Evolutionary conservation across 805 yeast species (phyloP), one percentile per base, ranked within the genome.

Genomic region (Cyberlindnera sargentensis): DNA sequence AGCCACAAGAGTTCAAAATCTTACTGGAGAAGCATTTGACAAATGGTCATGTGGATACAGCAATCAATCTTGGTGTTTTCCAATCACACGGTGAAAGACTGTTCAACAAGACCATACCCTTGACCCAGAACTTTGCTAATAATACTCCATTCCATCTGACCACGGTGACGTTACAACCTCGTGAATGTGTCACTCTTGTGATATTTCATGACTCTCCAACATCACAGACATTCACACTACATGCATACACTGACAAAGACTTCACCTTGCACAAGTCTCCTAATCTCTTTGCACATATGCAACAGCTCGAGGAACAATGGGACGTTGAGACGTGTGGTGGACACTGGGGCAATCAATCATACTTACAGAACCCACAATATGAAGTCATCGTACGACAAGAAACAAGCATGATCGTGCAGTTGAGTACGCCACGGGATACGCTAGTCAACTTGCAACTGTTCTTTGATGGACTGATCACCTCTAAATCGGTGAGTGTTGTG

Each of bases 281-380:
- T 7, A 51, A 51, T n/a, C 47, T 48, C 27, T 59, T 56, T 39
- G 41, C 57, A 4, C 40, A 52, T 25, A 37, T 45, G 1, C 43
- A 51, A 3, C 53, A 58, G 3, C 28, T 63, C 2, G 45, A 55
- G 1, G 81, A 70, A 20, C 53, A 55, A 26, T 82, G 86, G 86
- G 58, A 59, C 8, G 50, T 60, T 1, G 58, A 56, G 3, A 59
- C 57, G 11, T 58, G 71, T 37, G 86, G 85, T 3, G 87, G 88
- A 0, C 74, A 68, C 50, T 75, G 79, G 76, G 46, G 71, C 0
- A 45, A 63, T 25, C 63, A 71, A 6, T 58, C 72, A 1, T 82
- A 68, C 50, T 53, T 73, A 23, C 53, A 64, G 8, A 82, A 82
- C 48, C 87, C 87, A 0, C 85, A 79, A 48, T 78, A 65, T 46